Percentiles rank a stretch among this genome's conserved stretches.
Evolutionary conservation across 2,329 filamentous ascomycete genomes (phyloP).

Genomic region (Epichloe gansuensis): DNA sequence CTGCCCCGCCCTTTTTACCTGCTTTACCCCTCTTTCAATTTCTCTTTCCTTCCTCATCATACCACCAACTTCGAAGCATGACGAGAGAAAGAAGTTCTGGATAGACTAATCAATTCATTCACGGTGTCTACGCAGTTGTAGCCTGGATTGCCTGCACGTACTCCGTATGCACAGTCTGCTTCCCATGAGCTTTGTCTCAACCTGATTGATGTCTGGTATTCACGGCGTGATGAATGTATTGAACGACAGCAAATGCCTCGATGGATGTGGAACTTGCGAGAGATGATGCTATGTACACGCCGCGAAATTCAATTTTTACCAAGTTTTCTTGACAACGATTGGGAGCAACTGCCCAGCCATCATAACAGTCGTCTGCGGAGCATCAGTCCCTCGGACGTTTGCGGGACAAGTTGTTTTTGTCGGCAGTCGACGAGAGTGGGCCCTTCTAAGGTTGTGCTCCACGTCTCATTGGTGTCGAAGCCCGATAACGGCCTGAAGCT

Average conservation of each 20-base stretch:
- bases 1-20: conserved; percentile 4
- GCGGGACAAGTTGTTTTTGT: not conserved
- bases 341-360: too few species aligned
- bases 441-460: not conserved
- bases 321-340: too few species aligned
- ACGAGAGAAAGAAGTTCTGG: not conserved
- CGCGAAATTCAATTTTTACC: not conserved
- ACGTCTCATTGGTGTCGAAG: not conserved
- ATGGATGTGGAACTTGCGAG: not conserved
- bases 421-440: too few species aligned
- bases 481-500: not conserved
- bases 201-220: too few species aligned
- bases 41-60: conserved; percentile 1
- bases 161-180: too few species aligned
- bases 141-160: too few species aligned
- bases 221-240: too few species aligned
- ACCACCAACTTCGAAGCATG: not conserved
- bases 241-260: too few species aligned
- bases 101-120: not conserved
- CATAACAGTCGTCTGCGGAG: too few species aligned
- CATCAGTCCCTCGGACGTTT: too few species aligned
- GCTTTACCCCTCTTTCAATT: conserved; percentile 3
- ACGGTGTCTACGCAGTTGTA: not conserved
- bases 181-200: too few species aligned
- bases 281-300: not conserved